Evolutionary conservation across 2,329 filamentous ascomycete species (phyloP), one percentile per base, ranked within the genome.

Genomic region (Chrysosporium keratinophilum): DNA sequence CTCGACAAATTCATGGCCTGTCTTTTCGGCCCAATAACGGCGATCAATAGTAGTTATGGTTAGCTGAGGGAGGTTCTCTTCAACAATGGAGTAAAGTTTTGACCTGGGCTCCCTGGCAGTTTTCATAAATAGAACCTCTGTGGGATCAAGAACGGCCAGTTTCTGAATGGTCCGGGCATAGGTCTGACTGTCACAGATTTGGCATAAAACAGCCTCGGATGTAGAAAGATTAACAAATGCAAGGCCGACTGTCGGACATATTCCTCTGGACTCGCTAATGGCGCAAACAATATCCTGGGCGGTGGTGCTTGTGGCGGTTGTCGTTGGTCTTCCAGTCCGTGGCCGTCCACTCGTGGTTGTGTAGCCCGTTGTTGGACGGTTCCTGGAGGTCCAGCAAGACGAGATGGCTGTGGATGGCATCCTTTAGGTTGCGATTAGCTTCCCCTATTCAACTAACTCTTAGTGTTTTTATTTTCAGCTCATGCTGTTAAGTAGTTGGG

Each of bases 161-260:
- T 96, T 95, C 68, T 95, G 87, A 31, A 95, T 76, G 0, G 89
- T 95, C 64, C 84, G 84, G 54, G 89, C 83, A 65, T 95, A 97
- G 34, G 89, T 94, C 66, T 95, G 89, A 54, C 84, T 94, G 67
- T 97, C 91, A 64, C 85, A 89, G 59, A 97, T 91, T 64, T 96
- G 88, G 64, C 88, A 94, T 39, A 97, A 77, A 28, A 89, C 81
- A 14, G 82, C 87, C 69, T 95, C 88, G 39, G 85, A 87, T 1
- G 87, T 90, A 41, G 87, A 84, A 2, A 94, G 76, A 63, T 97
- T 94, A 64, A 96, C 76, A 64, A 96, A 90, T 2, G 88, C 87
- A 40, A 95, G 75, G 0, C 91, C 90, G 1, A 97, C 84, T 0
- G 83, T 85, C 0, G 89, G 88, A 19, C 87, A 84, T 3, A 95